Percentiles rank a stretch among this genome's conserved stretches.
Evolutionary conservation across 208 protist genomes (phyloP).

Genomic region (Phytomonas sp.): DNA sequence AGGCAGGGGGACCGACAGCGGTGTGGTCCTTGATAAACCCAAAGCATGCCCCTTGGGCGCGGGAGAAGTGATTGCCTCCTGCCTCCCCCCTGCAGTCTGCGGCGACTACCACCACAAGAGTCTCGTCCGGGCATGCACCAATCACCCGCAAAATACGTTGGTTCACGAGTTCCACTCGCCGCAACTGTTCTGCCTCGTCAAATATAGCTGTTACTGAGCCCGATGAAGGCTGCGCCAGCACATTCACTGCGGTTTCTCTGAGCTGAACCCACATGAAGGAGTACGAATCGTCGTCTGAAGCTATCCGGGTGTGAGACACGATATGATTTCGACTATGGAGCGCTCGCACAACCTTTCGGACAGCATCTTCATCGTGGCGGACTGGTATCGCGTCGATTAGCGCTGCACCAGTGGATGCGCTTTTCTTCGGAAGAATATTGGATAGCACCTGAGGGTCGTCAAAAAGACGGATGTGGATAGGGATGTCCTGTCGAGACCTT

Average conservation of each 20-base stretch:
- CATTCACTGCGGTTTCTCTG: conserved; percentile 42
- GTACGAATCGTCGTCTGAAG: conserved; percentile 16
- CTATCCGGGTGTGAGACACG: neutral
- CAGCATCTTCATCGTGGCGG: conserved; percentile 65
- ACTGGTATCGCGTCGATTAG: conserved; percentile 38
- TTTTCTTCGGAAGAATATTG: conserved; percentile 16
- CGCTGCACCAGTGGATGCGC: neutral
- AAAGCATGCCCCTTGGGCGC: conserved; percentile 54
- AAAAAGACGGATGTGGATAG: conserved; percentile 17
- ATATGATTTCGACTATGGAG: conserved; percentile 21
- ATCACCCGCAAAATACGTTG: conserved; percentile 61
- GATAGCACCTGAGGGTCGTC: conserved; percentile 42
- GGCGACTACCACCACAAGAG: conserved; percentile 48
- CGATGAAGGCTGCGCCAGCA: conserved; percentile 14
- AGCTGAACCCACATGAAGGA: conserved; percentile 65
- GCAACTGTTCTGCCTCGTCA: conserved; percentile 17
- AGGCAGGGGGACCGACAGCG: conserved; percentile 21
- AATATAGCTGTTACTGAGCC: neutral
- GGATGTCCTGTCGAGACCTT: neutral
- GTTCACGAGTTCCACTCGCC: conserved; percentile 43
- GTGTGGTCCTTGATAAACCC: conserved; percentile 70
- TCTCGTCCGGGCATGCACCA: conserved; percentile 56
- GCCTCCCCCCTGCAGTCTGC: conserved; percentile 26
- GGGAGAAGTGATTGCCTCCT: conserved; percentile 34
- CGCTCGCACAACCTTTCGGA: conserved; percentile 57